Evolutionary conservation across 2,329 filamentous ascomycete species (phyloP).

Genomic region (Fusarium protoensiforme): DNA sequence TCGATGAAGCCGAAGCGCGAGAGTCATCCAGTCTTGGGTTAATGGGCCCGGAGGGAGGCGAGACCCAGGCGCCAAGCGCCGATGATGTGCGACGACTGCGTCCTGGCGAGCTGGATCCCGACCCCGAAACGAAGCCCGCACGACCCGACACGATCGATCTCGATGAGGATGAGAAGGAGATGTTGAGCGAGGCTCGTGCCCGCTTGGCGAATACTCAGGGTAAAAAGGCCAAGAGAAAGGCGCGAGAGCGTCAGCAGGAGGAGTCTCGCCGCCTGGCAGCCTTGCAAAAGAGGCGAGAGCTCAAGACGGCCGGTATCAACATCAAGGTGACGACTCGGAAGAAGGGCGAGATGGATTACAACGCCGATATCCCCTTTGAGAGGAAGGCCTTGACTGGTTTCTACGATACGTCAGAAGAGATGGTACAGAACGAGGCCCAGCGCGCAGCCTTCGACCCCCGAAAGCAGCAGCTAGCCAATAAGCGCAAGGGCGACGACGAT

Average conservation of each 20-base stretch:
- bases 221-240: slow-evolving; percentile 99
- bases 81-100: slow-evolving; percentile 90
- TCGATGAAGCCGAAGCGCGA: slow-evolving; percentile 93
- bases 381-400: slow-evolving; percentile 90
- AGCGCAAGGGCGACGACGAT: slow-evolving; percentile 94
- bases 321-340: slow-evolving; percentile 94
- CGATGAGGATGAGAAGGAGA: slow-evolving; percentile 99
- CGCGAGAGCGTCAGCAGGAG: slow-evolving; percentile 92
- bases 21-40: slow-evolving; percentile 87
- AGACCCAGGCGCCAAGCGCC: slow-evolving; percentile 87
- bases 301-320: slow-evolving; percentile 98
- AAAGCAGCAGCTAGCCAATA: slow-evolving; percentile 90
- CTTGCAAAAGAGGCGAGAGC: slow-evolving; percentile 92
- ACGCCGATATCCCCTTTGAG: slow-evolving; percentile 98
- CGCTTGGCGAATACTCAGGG: slow-evolving; percentile 97
- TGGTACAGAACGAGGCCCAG: slow-evolving; percentile 82
- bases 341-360: slow-evolving; percentile 99
- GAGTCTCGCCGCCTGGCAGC: slow-evolving; percentile 91
- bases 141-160: slow-evolving; percentile 97
- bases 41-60: slow-evolving; percentile 85
- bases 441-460: slow-evolving; percentile 89
- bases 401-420: slow-evolving; percentile 90
- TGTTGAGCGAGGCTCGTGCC: slow-evolving; percentile 96
- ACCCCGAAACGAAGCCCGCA: slow-evolving; percentile 95
- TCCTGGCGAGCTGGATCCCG: slow-evolving; percentile 95